phyloP scores from a whole-genome alignment of 257 asterid genomes.

The Gentiana dahurica region DNA sequence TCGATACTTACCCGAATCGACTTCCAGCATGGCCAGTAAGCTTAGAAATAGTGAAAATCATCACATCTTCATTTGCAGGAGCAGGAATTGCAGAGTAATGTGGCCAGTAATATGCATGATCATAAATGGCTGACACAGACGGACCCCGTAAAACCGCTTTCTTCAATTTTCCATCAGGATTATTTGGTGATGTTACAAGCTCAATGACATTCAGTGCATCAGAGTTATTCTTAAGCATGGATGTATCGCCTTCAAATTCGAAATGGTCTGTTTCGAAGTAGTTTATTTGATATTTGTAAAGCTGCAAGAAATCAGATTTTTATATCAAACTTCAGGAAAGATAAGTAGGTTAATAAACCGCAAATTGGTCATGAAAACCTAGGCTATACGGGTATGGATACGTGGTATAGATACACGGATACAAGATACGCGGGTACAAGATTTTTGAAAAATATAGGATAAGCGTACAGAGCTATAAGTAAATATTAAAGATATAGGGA shows the following conservation, averaged over 20 bases:
- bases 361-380: too few relatives aligned
- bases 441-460: too few relatives aligned
- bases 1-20: constrained; percentile 48
- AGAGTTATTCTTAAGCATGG: constrained; percentile 21
- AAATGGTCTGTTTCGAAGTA: constrained; percentile 32
- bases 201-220: constrained; percentile 32
- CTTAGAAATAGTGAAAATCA: constrained; percentile 62
- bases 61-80: constrained; percentile 56
- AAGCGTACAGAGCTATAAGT: too few relatives aligned
- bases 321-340: too few relatives aligned
- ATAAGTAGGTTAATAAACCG: too few relatives aligned
- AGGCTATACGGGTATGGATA: too few relatives aligned
- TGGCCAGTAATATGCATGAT: constrained; percentile 80
- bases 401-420: too few relatives aligned
- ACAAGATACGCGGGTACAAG: too few relatives aligned
- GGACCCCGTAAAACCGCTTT: constrained; percentile 30
- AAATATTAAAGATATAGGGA: too few relatives aligned
- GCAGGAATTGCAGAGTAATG: constrained; percentile 59
- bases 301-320: constrained; percentile 19
- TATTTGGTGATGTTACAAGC: constrained; percentile 68
- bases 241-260: constrained; percentile 42
- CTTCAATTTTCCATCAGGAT: constrained; percentile 51
- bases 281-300: constrained; percentile 38
- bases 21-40: constrained; percentile 87
- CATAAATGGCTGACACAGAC: constrained; percentile 28